A percentile compares a stretch with the other conserved stretches of the same genome.
These are phyloP conservation scores for Boletus rex-veris DNA, from an alignment of 768 basidiomycete species.

Conservation along the genomic window DNA sequence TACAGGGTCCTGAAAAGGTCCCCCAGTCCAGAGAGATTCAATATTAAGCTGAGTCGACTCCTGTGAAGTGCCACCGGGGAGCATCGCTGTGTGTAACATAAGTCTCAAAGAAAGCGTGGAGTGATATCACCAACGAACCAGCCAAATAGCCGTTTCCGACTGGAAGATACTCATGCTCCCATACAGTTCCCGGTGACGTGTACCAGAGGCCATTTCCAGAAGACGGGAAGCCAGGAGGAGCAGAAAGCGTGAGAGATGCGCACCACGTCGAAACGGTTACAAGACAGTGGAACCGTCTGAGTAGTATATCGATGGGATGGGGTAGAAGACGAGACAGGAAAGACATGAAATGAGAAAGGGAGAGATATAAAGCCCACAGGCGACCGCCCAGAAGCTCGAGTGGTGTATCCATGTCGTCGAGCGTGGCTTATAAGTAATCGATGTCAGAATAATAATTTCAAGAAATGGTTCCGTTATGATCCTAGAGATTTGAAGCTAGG, in stretches of 20 bases:
- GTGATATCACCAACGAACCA: constrained; percentile 33
- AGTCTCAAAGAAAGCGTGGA: not conserved
- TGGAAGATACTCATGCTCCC: constrained; percentile 62
- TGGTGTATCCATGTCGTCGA: constrained; percentile 21
- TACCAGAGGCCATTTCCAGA: constrained; percentile 82
- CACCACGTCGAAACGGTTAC: constrained; percentile 17
- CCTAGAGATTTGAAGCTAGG: not conserved
- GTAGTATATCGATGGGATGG: constrained; percentile 10
- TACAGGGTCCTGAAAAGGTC: constrained; percentile 65
- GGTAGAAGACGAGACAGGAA: constrained; percentile 20
- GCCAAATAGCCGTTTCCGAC: constrained; percentile 73
- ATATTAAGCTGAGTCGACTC: constrained; percentile 70
- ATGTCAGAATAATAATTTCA: not conserved
- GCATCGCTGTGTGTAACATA: constrained; percentile 46
- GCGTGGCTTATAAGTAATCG: not conserved
- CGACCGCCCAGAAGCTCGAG: constrained; percentile 15
- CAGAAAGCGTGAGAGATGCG: constrained; percentile 12
- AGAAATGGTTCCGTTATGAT: not conserved
- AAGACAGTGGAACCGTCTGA: constrained; percentile 22
- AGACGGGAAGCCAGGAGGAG: constrained; percentile 52
- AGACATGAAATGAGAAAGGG: constrained; percentile 7
- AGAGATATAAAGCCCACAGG: constrained; percentile 16
- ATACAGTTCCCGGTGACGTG: constrained; percentile 45
- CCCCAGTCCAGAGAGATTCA: constrained; percentile 74
- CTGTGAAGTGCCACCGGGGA: constrained; percentile 55